phyloP scores from a whole-genome alignment of 495 filamentous ascomycete species.

The Apodospora peruviana region DNA sequence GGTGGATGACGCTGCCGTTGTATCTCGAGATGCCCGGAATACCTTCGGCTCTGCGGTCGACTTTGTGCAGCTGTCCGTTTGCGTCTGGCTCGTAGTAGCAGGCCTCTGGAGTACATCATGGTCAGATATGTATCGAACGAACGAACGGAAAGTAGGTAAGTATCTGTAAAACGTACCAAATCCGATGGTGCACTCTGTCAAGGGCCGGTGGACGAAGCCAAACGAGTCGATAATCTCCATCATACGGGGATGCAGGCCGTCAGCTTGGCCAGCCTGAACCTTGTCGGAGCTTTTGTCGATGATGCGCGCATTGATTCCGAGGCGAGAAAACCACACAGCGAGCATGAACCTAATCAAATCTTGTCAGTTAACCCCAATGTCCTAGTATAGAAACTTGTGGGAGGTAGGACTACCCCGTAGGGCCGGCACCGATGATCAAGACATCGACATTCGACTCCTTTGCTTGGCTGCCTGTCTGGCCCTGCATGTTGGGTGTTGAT shows the following conservation, averaged over 20 bases:
- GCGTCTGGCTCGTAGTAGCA: too few relatives aligned
- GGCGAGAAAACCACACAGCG: constrained; percentile 14
- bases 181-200: too few relatives aligned
- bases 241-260: constrained; percentile 15
- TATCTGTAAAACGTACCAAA: constrained; percentile 18
- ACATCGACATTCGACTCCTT: too few relatives aligned
- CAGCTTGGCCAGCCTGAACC: constrained; percentile 11
- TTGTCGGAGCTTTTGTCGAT: constrained; percentile 12
- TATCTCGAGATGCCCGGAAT: too few relatives aligned
- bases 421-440: constrained; percentile 63
- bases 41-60: too few relatives aligned
- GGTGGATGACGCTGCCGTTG: too few relatives aligned
- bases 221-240: constrained; percentile 17
- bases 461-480: too few relatives aligned
- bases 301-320: constrained; percentile 8
- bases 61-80: too few relatives aligned
- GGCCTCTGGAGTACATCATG: too few relatives aligned
- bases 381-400: constrained; percentile 39
- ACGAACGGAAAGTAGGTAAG: constrained; percentile 29
- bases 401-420: constrained; percentile 57
- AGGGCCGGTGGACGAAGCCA: constrained; percentile 11
- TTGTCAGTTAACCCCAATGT: constrained; percentile 52
- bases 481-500: too few relatives aligned
- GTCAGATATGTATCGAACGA: too few relatives aligned
- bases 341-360: constrained; percentile 4